Percentiles rank a stretch among this genome's conserved stretches.
These are phyloP conservation scores for Acrodontium crateriforme DNA, from an alignment of 2,329 filamentous ascomycete species.

Conservation along the genomic window DNA sequence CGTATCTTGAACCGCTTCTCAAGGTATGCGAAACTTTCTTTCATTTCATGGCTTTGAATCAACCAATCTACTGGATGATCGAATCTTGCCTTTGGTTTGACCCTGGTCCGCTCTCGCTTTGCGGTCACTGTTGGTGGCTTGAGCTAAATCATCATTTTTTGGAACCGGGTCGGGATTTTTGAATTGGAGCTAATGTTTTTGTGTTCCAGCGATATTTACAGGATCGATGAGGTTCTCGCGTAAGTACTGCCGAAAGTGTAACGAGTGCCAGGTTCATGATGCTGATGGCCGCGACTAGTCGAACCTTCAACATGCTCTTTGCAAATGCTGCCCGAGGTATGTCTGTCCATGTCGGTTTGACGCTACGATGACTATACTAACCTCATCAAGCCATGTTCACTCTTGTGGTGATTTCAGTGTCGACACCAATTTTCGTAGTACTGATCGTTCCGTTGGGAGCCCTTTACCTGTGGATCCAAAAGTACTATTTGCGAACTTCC, in stretches of 20 bases:
- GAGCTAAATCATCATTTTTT: no score
- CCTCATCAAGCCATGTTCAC: conserved; percentile 50
- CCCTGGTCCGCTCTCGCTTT: neutral
- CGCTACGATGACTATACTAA: conserved; percentile 1
- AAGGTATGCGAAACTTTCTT: conserved; percentile 42
- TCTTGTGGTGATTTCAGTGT: conserved; percentile 66
- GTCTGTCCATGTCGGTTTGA: conserved; percentile 11
- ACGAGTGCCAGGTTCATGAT: neutral
- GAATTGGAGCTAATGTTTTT: no score
- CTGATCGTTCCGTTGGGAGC: conserved; percentile 68
- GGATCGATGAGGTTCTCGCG: conserved; percentile 82
- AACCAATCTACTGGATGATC: no score
- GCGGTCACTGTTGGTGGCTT: neutral
- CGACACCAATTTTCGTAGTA: conserved; percentile 67
- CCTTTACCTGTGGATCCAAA: conserved; percentile 84
- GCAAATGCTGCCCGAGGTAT: conserved; percentile 35
- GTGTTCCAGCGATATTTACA: conserved; percentile 8
- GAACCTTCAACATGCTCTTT: conserved; percentile 88
- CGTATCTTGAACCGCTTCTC: conserved; percentile 95
- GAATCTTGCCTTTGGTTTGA: neutral
- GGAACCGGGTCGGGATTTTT: no score
- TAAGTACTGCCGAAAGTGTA: conserved; percentile 22
- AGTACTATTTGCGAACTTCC: conserved; percentile 92
- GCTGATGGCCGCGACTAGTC: no score
- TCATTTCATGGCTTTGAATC: no score